Base-by-base conservation (phyloP, 2,329 filamentous ascomycete genomes). In the Fusarium floridanum region DNA sequence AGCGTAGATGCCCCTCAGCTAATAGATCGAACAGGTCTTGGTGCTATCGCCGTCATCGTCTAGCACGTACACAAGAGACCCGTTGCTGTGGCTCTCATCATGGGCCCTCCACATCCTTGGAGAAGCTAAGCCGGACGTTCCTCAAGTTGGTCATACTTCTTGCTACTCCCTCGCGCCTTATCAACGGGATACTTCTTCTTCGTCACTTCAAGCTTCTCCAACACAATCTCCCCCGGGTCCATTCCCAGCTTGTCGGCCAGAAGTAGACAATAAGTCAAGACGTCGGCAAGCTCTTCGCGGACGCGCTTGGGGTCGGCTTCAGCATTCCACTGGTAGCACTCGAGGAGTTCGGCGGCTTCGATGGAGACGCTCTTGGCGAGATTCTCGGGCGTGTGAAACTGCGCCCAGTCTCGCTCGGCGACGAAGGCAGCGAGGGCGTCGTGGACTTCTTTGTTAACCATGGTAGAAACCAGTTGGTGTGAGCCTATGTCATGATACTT, bases 401-500 rank as follows among this genome's bases (percentile, higher is more conserved):
- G 64, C n/a, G 64, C 64, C 64, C 64, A 66, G 41, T 66, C 64
- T 61, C 64, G 64, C 64, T 66, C 64, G 29, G 55, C 55, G 32
- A 66, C 64, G 6, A 66, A 66, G 27, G 62, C 62, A 9, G 62
- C 36, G 50, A 64, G 62, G 1, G 62, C 62, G 48, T 64, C 62
- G 24, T 64, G 62, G 48, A 64, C 62, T 59, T 64, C 55, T 22
- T 66, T 66, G 41, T 37, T 41, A 34, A 60, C 41, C 64, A n/a
- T n/a, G n/a, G n/a, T n/a, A n/a, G n/a, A n/a, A n/a, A n/a, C n/a
- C n/a, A n/a, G n/a, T n/a, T n/a, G n/a, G n/a, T n/a, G n/a, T n/a
- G n/a, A n/a, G n/a, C n/a, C n/a, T n/a, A n/a, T n/a, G n/a, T n/a
- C n/a, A n/a, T n/a, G n/a, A n/a, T n/a, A n/a, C n/a, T n/a, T n/a